Percentiles rank a stretch among this genome's conserved stretches.
Conservation (phyloP, 179 eudicot species). For the Silene coronaria region DNA sequence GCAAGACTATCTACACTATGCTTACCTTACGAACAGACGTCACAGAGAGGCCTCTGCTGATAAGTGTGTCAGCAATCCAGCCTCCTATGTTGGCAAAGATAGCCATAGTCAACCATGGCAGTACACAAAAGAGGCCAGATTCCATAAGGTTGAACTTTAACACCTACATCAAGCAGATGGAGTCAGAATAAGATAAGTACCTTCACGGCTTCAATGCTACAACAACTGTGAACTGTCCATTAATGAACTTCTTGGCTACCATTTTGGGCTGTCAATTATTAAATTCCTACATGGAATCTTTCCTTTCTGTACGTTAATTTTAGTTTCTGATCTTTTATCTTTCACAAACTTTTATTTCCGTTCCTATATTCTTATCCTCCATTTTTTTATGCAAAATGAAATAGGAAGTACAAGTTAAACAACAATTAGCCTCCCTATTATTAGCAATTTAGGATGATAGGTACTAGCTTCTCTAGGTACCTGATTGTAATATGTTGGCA, state of each 20-base stretch:
- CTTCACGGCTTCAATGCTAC: background rate
- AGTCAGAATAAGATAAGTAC: constrained; percentile 17
- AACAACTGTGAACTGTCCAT: background rate
- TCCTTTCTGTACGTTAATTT: background rate
- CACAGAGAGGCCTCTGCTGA: constrained; percentile 71
- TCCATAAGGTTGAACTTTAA: constrained; percentile 88
- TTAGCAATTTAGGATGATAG: background rate
- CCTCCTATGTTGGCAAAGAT: constrained; percentile 90
- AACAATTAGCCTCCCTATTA: background rate
- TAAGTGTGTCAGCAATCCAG: constrained; percentile 91
- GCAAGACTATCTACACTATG: background rate
- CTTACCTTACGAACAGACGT: constrained; percentile 84
- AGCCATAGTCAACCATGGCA: constrained; percentile 99
- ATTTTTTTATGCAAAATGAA: background rate
- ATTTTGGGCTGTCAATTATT: no score
- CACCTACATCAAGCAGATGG: constrained; percentile 43
- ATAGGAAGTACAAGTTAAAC: background rate
- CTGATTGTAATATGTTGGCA: constrained; percentile 96
- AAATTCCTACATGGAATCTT: background rate
- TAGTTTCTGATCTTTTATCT: no score
- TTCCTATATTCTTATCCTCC: background rate
- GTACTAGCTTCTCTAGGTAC: constrained; percentile 26
- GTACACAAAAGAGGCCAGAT: constrained; percentile 77
- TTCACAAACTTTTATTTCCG: background rate
- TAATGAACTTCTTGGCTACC: background rate